Percentiles rank a stretch among this genome's conserved stretches.
phyloP scores from a whole-genome alignment of 2,329 filamentous ascomycete genomes.

The Domatiomyces globalis region DNA sequence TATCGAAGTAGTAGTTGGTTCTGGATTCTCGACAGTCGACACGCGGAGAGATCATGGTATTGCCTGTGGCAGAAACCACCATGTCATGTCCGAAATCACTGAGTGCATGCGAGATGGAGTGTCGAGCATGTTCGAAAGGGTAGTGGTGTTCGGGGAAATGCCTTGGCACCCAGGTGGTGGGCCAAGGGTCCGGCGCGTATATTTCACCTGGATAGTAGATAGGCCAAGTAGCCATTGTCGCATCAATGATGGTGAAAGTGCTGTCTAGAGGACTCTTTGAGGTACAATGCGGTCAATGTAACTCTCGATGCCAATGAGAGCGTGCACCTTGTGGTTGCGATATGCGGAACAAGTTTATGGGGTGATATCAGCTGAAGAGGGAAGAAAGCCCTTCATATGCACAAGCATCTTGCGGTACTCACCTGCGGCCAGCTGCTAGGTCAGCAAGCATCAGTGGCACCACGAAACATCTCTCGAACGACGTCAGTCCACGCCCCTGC shows the following conservation, averaged over 20 bases:
- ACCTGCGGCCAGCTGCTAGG: no score
- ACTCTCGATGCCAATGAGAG: no score
- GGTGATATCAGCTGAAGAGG: no score
- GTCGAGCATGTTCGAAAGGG: conserved; percentile 2
- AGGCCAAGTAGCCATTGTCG: not conserved
- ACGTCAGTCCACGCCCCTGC: no score
- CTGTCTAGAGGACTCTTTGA: not conserved
- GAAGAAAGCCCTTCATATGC: not conserved
- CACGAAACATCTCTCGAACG: no score
- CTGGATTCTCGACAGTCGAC: conserved; percentile 9
- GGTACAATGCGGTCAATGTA: not conserved
- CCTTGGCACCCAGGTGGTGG: not conserved
- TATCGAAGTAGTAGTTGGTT: conserved; percentile 14
- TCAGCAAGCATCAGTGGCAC: no score
- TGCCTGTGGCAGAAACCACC: not conserved
- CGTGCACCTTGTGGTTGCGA: no score
- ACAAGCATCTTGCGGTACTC: not conserved
- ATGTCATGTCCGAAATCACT: not conserved
- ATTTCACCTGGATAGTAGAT: not conserved
- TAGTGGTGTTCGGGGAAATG: conserved; percentile 4
- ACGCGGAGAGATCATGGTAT: not conserved
- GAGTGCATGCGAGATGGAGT: not conserved
- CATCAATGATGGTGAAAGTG: not conserved
- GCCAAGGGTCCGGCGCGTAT: conserved; percentile 4
- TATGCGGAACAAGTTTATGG: no score